phyloP scores from a whole-genome alignment of 176 grass and related monocot genomes.

The Zea mays region DNA sequence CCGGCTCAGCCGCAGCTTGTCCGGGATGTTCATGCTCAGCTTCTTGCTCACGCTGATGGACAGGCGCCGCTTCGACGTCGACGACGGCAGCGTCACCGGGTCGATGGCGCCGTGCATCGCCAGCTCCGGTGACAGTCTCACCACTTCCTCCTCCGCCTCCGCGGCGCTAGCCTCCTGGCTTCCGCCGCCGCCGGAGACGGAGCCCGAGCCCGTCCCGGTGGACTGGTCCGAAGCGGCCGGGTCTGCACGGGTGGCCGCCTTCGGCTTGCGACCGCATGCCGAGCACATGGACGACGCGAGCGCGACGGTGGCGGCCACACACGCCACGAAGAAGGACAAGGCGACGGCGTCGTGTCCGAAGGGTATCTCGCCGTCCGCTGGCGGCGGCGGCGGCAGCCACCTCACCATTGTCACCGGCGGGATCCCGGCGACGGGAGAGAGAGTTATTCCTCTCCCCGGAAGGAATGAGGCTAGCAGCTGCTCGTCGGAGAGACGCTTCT shows the following conservation, averaged over 20 bases:
- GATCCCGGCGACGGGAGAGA: slow-evolving; percentile 15
- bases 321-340: slow-evolving; percentile 52
- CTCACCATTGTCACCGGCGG: slow-evolving; percentile 54
- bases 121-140: slow-evolving; percentile 51
- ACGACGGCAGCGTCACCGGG: slow-evolving; percentile 30
- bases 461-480: slow-evolving; percentile 7
- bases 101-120: slow-evolving; percentile 74
- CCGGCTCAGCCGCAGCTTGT: slow-evolving; percentile 68
- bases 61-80: slow-evolving; percentile 50
- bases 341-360: slow-evolving; percentile 39
- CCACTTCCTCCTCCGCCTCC: slow-evolving; percentile 40
- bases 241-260: slow-evolving; percentile 31
- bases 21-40: slow-evolving; percentile 58
- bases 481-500: slow-evolving; percentile 1
- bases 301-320: slow-evolving; percentile 50
- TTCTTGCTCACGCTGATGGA: slow-evolving; percentile 59
- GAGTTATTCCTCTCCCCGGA: no score
- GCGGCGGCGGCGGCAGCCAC: slow-evolving; percentile 29
- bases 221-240: slow-evolving; percentile 14
- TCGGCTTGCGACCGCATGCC: slow-evolving; percentile 64
- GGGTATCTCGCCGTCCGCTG: slow-evolving; percentile 5
- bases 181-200: slow-evolving; percentile 28
- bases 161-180: background rate
- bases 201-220: background rate
- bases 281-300: slow-evolving; percentile 74